Base-by-base conservation (phyloP, 106 monocot species). In the Ottelia alismoides region DNA sequence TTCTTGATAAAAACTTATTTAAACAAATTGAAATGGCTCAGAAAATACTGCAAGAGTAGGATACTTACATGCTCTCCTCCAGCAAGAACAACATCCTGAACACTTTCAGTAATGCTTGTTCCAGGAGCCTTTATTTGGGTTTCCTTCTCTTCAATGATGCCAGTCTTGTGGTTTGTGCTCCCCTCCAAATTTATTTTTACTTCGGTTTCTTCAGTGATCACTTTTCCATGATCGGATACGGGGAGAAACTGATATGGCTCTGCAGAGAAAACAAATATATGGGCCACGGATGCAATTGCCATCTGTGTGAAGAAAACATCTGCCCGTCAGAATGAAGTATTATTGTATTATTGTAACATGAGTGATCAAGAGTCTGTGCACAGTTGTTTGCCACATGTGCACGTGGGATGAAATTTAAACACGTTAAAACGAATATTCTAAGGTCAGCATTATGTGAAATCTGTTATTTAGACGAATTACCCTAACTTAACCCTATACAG, bases 211-310 rank as follows among this genome's bases (percentile, higher is more conserved):
- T 60, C 14, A 19, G 65, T 56, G 19, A 79, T 78, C 22, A 83
- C 49, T 59, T 56, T 57, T 24, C 70, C 71, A 29, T 68, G 21
- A 22, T 59, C 72, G 11, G 72, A 51, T 12, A 73, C 25, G 0
- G 72, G 74, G 18, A 81, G 28, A 47, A 56, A 78, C 5, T 49
- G 64, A 32, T 90, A 90, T 19, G 77, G 64, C 27, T 78, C 67
- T 3, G 51, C 75, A 1, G 81, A 66, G 61, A 90, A 90, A 22
- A 81, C 80, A 64, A 57, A 81, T 2, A 78, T 51, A 73, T 90
- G 90, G 28, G 78, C 84, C 29, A 81, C 60, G 53, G 90, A 80
- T 52, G 90, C 90, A 75, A 90, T 63, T 57, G 90, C 78, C 90
- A 90, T 90, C 90, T 90, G 73, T 49, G 23, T 58, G 50, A 52